Evolutionary conservation across 2,329 filamentous ascomycete species (phyloP), one percentile per base, ranked within the genome.

Genomic region (Arthrobotrys megalospora): DNA sequence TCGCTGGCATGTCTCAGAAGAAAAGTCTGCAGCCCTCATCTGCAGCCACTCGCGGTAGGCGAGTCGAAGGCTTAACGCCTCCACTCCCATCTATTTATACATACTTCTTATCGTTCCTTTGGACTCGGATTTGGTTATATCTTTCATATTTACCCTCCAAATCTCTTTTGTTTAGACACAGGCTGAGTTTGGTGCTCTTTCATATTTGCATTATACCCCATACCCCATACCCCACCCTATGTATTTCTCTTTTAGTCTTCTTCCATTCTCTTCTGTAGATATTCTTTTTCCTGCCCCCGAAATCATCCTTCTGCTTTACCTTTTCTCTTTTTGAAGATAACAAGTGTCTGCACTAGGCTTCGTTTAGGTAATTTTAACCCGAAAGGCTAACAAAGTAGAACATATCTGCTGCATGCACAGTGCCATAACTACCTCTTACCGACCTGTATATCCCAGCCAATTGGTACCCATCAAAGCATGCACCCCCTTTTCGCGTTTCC

Each of bases 261-360:
- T 64, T 69, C 62, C 65, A 69, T 69, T 70, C 55, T 69, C 65
- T 76, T 67, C 48, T 76, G 72, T 76, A 76, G 72, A 76, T 76
- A 76, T 76, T 64, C 38, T 60, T 41, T 41, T 69, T 55, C 21
- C 36, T 36, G 34, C 24, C 34, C 53, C 50, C 38, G 6, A 16
- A n/a, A 16, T 41, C 41, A 73, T 60, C 48, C 36, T 16, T 43
- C 50, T 64, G 38, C 60, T 32, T 28, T 65, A 21, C 10, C 21
- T 41, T 58, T 43, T 19, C 0, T 14, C 43, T 43, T 28, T 12
- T 50, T 34, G 36, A 48, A 58, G 16, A 45, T 16, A 58, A 28
- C 41, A 24, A 63, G 19, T 43, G 6, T 34, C 21, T 60, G 43
- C 47, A 50, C 24, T 62, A 47, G 69, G 48, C 38, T 48, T 38